phyloP scores from a whole-genome alignment of 2,329 filamentous ascomycete species.

The Cadophora gregata region DNA sequence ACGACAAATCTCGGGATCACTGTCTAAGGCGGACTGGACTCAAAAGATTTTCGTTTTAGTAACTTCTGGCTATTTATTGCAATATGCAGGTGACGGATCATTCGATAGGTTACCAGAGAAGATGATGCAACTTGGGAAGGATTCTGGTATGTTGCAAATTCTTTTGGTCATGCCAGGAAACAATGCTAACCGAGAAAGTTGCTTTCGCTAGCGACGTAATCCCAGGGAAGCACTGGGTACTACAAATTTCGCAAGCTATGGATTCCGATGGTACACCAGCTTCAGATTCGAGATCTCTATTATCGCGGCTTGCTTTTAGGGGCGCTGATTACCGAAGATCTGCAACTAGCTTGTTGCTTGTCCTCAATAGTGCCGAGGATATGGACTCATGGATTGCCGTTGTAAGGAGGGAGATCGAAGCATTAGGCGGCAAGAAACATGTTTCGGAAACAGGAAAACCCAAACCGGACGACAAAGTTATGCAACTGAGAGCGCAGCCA shows the following conservation, averaged over 20 bases:
- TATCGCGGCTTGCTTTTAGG: constrained; percentile 69
- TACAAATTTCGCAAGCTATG: constrained; percentile 73
- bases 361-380: constrained; percentile 74
- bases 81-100: constrained; percentile 73
- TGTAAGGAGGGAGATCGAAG: constrained; percentile 73
- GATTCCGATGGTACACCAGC: constrained; percentile 60
- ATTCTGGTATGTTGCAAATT: constrained; percentile 54
- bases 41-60: constrained; percentile 76
- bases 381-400: constrained; percentile 78
- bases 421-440: constrained; percentile 69
- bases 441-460: constrained; percentile 64
- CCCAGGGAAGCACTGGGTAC: constrained; percentile 79
- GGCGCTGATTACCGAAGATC: constrained; percentile 58
- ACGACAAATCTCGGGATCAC: constrained; percentile 44
- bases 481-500: constrained; percentile 39
- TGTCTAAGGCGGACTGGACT: constrained; percentile 64
- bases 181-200: constrained; percentile 57
- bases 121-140: constrained; percentile 71
- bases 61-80: constrained; percentile 72
- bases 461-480: constrained; percentile 49
- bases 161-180: neutral
- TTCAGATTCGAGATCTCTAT: constrained; percentile 63
- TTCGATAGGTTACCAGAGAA: constrained; percentile 78
- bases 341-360: constrained; percentile 70
- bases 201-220: constrained; percentile 83